Evolutionary conservation across 164 flowering plant genomes (phyloP).

Genomic region (Macadamia integrifolia): DNA sequence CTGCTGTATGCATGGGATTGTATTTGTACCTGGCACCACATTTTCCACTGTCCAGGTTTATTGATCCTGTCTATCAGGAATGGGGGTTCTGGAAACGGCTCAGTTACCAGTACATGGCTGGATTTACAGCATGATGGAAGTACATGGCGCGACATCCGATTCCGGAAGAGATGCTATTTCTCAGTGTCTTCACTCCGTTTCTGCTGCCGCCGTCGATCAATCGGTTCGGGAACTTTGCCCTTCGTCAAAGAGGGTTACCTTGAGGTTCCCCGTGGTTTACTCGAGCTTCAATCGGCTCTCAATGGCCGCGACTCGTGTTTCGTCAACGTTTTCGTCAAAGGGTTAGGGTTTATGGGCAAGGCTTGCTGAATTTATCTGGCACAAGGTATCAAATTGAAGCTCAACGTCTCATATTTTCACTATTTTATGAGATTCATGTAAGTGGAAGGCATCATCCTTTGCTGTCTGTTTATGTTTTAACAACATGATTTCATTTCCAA

Average conservation of each 20-base stretch:
- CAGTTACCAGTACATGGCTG: conserved; percentile 81
- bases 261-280: too few relatives aligned
- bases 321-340: too few relatives aligned
- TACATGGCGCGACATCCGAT: conserved; percentile 18
- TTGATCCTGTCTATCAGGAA: conserved; percentile 62
- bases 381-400: conserved; percentile 90
- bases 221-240: too few relatives aligned
- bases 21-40: conserved; percentile 75
- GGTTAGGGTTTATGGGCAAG: conserved; percentile 86
- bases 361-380: conserved; percentile 84
- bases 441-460: conserved; percentile 19
- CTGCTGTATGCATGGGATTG: conserved; percentile 85
- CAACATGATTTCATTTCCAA: too few relatives aligned
- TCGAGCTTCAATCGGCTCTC: too few relatives aligned
- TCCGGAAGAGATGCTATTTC: too few relatives aligned
- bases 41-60: conserved; percentile 63
- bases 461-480: too few relatives aligned
- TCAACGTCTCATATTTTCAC: conserved; percentile 79
- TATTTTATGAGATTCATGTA: conserved; percentile 89
- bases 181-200: too few relatives aligned
- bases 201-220: too few relatives aligned
- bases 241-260: too few relatives aligned
- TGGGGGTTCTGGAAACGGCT: conserved; percentile 85
- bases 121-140: conserved; percentile 94
- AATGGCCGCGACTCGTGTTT: too few relatives aligned